Percentiles rank a stretch among this genome's conserved stretches.
Evolutionary conservation across 441 rosid species (phyloP).

Genomic region (Populus hybrid): DNA sequence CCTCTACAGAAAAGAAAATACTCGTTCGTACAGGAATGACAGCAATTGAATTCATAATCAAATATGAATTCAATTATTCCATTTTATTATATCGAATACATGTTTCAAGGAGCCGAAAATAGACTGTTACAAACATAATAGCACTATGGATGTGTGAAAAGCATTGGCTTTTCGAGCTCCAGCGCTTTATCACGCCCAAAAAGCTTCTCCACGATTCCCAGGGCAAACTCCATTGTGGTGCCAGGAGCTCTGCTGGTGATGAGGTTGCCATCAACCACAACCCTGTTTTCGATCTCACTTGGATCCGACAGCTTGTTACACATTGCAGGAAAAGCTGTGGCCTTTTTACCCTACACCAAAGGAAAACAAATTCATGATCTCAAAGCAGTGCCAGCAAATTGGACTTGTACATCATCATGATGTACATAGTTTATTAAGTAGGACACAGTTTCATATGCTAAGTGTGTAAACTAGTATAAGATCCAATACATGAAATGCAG

Average conservation of each 20-base stretch:
- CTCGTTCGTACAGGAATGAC: not conserved
- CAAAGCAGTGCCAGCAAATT: not conserved
- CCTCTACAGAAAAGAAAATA: not conserved
- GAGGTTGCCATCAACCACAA: slow-evolving; percentile 88
- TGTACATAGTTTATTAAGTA: not conserved
- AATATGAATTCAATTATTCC: not conserved
- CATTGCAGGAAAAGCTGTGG: slow-evolving; percentile 82
- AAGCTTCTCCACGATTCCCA: slow-evolving; percentile 80
- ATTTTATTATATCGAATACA: not conserved
- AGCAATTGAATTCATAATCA: not conserved
- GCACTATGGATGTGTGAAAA: slow-evolving; percentile 35
- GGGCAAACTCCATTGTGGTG: slow-evolving; percentile 76
- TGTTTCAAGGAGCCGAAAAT: not conserved
- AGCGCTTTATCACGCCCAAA: slow-evolving; percentile 67
- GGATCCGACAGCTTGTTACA: slow-evolving; percentile 70
- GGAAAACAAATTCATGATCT: not conserved
- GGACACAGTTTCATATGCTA: not conserved
- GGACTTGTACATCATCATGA: not conserved
- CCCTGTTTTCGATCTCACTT: slow-evolving; percentile 69
- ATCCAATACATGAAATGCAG: not conserved
- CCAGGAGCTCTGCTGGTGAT: slow-evolving; percentile 91
- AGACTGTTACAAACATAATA: not conserved
- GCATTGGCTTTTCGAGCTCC: slow-evolving; percentile 61
- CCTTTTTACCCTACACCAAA: slow-evolving; percentile 73
- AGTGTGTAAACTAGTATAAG: no score